Percentiles rank a stretch among this genome's conserved stretches.
Conservation (phyloP, 176 grass and related monocot genomes). For the Avena sativa region DNA sequence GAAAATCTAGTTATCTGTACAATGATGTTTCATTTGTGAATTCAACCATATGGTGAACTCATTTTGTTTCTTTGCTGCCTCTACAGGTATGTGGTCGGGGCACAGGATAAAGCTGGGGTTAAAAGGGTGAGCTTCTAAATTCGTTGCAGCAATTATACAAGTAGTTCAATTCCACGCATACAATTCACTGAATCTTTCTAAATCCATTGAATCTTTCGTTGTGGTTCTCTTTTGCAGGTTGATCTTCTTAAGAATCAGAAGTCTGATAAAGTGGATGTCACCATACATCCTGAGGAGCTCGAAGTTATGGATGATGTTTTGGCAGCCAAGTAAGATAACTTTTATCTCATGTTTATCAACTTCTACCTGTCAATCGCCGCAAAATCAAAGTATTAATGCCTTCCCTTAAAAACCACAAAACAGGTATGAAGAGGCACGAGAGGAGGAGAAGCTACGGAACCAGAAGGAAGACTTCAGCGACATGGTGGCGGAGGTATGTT, state of each 20-base stretch:
- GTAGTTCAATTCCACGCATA: not conserved
- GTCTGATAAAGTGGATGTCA: conserved; percentile 95
- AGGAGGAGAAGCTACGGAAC: conserved; percentile 86
- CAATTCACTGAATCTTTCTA: not conserved
- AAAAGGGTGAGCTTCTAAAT: conserved; percentile 73
- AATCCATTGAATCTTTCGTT: not conserved
- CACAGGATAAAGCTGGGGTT: conserved; percentile 76
- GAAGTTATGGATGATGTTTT: conserved; percentile 99
- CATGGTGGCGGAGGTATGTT: conserved; percentile 91
- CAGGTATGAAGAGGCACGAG: conserved; percentile 91
- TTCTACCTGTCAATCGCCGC: not conserved
- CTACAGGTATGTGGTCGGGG: conserved; percentile 77
- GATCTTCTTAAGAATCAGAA: conserved; percentile 97
- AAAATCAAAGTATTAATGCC: conserved; percentile 9
- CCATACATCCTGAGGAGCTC: conserved; percentile 95
- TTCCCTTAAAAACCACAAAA: not conserved
- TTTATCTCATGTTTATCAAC: not conserved
- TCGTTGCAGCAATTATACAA: not conserved
- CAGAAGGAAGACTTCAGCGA: conserved; percentile 99
- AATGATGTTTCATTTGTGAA: not conserved
- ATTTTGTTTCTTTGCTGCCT: conserved; percentile 23
- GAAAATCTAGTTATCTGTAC: not conserved
- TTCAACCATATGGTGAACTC: conserved; percentile 13
- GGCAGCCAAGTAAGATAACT: conserved; percentile 81
- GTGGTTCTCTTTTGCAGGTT: conserved; percentile 49